Conservation (phyloP, 1,284 basidiomycete species). For the Trametes pubescens region DNA sequence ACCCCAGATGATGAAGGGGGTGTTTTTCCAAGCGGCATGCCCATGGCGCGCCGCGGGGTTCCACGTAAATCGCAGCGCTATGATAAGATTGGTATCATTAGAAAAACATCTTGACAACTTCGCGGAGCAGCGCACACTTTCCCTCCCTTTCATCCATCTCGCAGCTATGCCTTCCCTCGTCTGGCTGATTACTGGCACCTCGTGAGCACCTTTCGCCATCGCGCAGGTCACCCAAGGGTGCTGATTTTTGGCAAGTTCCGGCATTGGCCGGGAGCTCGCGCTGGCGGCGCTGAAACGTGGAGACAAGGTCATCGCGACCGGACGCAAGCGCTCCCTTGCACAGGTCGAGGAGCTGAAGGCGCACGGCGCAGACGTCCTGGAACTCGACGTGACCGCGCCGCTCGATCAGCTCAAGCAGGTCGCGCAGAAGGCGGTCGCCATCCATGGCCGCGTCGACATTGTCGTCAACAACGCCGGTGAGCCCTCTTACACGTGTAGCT, state of each 20-base stretch:
- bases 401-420: conserved; percentile 5
- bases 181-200: conserved; percentile 11
- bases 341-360: conserved; percentile 9
- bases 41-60: not conserved
- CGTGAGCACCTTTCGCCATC: not conserved
- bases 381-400: conserved; percentile 8
- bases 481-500: not conserved
- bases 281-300: conserved; percentile 9
- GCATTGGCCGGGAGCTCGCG: conserved; percentile 8
- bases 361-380: conserved; percentile 8
- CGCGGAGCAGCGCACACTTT: not conserved
- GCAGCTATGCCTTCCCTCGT: conserved; percentile 7
- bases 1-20: not conserved
- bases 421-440: conserved; percentile 4
- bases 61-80: not conserved
- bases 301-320: conserved; percentile 14
- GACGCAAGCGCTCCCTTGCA: conserved; percentile 2
- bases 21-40: not conserved
- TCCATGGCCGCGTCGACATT: conserved; percentile 9
- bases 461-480: conserved; percentile 11
- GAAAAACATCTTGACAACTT: conserved; percentile 4
- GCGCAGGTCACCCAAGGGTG: not conserved
- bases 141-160: conserved; percentile 4
- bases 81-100: not conserved
- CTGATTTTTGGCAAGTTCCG: not conserved